Conservation (phyloP, 306 rosid genomes). For the Coriaria nepalensis region DNA sequence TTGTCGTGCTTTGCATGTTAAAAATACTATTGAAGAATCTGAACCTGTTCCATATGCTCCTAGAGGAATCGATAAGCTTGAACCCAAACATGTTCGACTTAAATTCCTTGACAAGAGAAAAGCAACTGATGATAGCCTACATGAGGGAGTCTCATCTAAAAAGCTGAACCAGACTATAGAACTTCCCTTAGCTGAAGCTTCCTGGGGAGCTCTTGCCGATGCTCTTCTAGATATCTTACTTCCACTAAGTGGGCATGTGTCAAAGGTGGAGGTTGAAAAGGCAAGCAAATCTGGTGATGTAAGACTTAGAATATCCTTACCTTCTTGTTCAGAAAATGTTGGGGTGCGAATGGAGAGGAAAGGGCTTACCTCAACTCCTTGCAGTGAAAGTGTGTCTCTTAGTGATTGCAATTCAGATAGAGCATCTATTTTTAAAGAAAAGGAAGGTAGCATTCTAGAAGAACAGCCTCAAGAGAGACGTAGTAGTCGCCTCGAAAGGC, state of each 20-base stretch:
- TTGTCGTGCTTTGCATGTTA: conserved; percentile 82
- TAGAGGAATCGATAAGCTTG: conserved; percentile 90
- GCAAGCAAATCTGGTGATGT: conserved; percentile 50
- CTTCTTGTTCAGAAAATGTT: conserved; percentile 41
- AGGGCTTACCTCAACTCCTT: conserved; percentile 16
- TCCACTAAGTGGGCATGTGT: conserved; percentile 27
- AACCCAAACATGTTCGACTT: conserved; percentile 81
- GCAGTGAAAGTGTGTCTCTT: conserved; percentile 22
- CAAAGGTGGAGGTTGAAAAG: conserved; percentile 26
- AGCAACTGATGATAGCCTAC: conserved; percentile 36
- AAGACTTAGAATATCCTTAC: conserved; percentile 40
- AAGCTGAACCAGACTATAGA: conserved; percentile 65
- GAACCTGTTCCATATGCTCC: conserved; percentile 81
- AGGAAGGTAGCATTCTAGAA: conserved; percentile 44
- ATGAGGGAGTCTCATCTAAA: conserved; percentile 43
- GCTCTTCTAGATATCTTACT: conserved; percentile 53
- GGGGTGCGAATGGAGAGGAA: conserved; percentile 33
- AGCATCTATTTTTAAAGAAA: conserved; percentile 41
- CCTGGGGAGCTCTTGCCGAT: conserved; percentile 76
- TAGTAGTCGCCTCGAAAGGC: conserved; percentile 93
- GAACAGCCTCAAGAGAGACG: conserved; percentile 90
- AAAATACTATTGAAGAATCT: conserved; percentile 63
- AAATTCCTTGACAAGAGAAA: conserved; percentile 79
- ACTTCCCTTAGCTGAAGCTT: conserved; percentile 49
- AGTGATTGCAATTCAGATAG: conserved; percentile 40